Evolutionary conservation across 2,329 filamentous ascomycete species (phyloP).

Genomic region (Talaromyces sp.): DNA sequence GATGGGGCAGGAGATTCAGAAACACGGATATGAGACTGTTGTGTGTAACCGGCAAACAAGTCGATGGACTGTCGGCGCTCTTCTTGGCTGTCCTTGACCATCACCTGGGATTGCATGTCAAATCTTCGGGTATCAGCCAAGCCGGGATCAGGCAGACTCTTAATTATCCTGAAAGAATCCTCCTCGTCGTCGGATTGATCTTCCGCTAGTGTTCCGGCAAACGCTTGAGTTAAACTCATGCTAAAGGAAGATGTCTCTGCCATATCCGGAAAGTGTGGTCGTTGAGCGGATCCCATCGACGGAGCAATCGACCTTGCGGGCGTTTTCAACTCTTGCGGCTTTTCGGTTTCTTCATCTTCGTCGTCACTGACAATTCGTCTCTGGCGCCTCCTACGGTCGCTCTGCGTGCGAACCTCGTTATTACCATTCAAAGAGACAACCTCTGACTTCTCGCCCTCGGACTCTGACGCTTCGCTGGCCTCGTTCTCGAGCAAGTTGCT

Average conservation of each 20-base stretch:
- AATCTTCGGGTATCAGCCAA: slow-evolving; percentile 57
- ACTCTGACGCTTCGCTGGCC: slow-evolving; percentile 44
- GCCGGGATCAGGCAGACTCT: slow-evolving; percentile 48
- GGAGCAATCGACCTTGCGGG: slow-evolving; percentile 27
- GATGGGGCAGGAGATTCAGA: slow-evolving; percentile 45
- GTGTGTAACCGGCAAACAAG: slow-evolving; percentile 40
- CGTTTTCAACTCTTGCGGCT: slow-evolving; percentile 22
- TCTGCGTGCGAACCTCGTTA: slow-evolving; percentile 37
- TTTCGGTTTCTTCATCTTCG: slow-evolving; percentile 38
- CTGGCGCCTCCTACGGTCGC: slow-evolving; percentile 43
- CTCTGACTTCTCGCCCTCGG: slow-evolving; percentile 23
- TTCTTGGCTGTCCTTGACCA: slow-evolving; percentile 55
- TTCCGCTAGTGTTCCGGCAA: slow-evolving; percentile 80
- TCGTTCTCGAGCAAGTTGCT: slow-evolving; percentile 23
- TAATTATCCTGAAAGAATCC: slow-evolving; percentile 49
- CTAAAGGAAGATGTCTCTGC: slow-evolving; percentile 44
- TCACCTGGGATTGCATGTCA: slow-evolving; percentile 53
- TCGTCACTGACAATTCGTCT: slow-evolving; percentile 63
- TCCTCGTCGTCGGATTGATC: slow-evolving; percentile 42
- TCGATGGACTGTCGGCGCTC: slow-evolving; percentile 37
- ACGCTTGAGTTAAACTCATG: slow-evolving; percentile 81
- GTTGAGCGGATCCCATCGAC: slow-evolving; percentile 28
- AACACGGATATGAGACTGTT: slow-evolving; percentile 28
- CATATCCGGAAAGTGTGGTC: slow-evolving; percentile 63
- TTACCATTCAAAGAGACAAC: slow-evolving; percentile 37